Evolutionary conservation across 257 asterid genomes (phyloP).

Genomic region (Paraleonurus japonicus): DNA sequence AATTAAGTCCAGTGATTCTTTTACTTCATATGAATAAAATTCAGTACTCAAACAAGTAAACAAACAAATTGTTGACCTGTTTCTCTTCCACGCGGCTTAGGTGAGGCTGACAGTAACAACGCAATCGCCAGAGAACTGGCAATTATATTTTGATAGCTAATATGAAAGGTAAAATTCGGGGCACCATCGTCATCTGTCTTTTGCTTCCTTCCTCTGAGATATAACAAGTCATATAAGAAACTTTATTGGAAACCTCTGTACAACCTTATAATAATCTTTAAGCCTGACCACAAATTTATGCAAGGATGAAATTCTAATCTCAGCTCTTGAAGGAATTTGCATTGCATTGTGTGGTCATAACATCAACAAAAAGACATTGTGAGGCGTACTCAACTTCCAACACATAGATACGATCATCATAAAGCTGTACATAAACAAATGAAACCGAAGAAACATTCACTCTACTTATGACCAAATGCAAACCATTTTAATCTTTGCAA

Average conservation of each 20-base stretch:
- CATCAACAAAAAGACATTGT: background rate
- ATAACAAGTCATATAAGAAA: conserved; percentile 10
- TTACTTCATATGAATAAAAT: conserved; percentile 6
- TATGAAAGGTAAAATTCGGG: conserved; percentile 26
- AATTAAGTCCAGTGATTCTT: background rate
- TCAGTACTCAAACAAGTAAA: background rate
- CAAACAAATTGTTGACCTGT: conserved; percentile 45
- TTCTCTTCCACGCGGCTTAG: conserved; percentile 51
- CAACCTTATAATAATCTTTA: conserved; percentile 2
- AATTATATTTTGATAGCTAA: conserved; percentile 37
- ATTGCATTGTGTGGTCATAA: background rate
- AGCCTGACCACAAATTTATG: background rate
- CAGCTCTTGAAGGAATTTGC: conserved; percentile 7
- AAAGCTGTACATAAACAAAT: background rate
- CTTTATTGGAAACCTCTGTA: background rate
- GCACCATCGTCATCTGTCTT: conserved; percentile 43
- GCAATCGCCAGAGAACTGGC: conserved; percentile 46
- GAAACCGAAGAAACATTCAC: background rate
- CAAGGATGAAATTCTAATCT: conserved; percentile 7
- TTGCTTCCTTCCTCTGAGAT: conserved; percentile 60
- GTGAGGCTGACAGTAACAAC: conserved; percentile 38
- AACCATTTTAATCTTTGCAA: background rate
- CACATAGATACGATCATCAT: background rate
- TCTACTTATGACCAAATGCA: background rate
- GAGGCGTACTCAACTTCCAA: background rate